Conservation (phyloP, 257 asterid genomes). For the Lycium barbarum region DNA sequence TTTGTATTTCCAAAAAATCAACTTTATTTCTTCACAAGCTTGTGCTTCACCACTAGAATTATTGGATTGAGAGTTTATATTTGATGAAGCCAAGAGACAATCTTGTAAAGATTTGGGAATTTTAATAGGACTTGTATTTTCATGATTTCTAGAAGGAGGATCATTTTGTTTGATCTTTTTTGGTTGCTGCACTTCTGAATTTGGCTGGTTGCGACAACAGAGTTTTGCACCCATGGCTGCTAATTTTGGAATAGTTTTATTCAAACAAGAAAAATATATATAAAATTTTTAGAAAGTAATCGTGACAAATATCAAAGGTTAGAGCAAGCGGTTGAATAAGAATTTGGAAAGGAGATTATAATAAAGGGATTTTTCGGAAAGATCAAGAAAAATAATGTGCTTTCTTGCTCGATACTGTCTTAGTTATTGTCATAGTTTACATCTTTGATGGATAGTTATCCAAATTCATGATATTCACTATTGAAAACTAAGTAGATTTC, state of each 20-base stretch:
- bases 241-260: neutral
- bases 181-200: neutral
- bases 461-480: neutral
- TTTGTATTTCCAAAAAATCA: too few species aligned
- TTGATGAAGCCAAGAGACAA: neutral
- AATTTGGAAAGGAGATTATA: neutral
- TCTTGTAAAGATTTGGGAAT: neutral
- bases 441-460: neutral
- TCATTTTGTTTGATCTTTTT: neutral
- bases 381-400: neutral
- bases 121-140: neutral
- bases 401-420: neutral
- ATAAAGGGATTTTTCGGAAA: neutral
- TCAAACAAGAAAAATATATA: neutral
- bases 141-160: neutral
- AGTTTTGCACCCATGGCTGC: conserved; percentile 10
- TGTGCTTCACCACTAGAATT: too few species aligned
- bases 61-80: neutral
- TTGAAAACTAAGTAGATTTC: neutral
- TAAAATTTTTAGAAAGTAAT: neutral
- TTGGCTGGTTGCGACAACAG: neutral
- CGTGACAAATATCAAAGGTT: neutral
- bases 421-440: neutral
- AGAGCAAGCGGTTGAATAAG: neutral
- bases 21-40: too few species aligned